phyloP scores from a whole-genome alignment of 2,329 filamentous ascomycete species.

The Aspergillus melleus region DNA sequence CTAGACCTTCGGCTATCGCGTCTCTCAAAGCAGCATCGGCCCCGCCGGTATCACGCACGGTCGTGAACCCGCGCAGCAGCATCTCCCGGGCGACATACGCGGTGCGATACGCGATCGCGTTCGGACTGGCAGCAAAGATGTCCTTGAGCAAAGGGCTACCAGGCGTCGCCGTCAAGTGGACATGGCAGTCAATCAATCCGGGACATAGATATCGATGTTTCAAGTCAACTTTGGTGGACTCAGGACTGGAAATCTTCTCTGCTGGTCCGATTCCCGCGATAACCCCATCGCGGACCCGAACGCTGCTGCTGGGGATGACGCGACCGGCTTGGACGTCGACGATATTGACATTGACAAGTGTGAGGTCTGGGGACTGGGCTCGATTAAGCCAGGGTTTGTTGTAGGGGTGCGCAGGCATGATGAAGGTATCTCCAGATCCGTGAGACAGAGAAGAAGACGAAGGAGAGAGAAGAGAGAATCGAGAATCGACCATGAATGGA shows the following conservation, averaged over 20 bases:
- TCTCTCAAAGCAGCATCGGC: constrained; percentile 49
- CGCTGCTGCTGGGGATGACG: constrained; percentile 27
- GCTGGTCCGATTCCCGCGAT: constrained; percentile 27
- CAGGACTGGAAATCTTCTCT: constrained; percentile 1
- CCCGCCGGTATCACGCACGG: constrained; percentile 57
- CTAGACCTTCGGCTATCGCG: constrained; percentile 51
- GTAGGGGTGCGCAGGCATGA: too few relatives aligned
- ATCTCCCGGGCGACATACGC: constrained; percentile 38
- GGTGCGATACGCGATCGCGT: constrained; percentile 15
- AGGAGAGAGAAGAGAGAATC: too few relatives aligned
- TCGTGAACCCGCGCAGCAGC: constrained; percentile 59
- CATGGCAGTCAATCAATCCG: constrained; percentile 55
- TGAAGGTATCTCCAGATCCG: too few relatives aligned
- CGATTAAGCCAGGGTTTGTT: not conserved
- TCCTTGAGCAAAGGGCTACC: constrained; percentile 41
- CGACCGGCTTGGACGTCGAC: constrained; percentile 42
- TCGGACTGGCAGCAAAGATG: constrained; percentile 36
- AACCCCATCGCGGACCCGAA: constrained; percentile 38
- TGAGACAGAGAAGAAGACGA: not conserved
- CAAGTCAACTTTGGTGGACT: constrained; percentile 38
- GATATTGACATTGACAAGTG: constrained; percentile 48
- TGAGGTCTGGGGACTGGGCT: constrained; percentile 19
- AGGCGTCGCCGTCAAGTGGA: constrained; percentile 49
- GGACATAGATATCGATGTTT: constrained; percentile 50
- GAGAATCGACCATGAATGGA: too few relatives aligned